Evolutionary conservation across 768 basidiomycete species (phyloP).

Genomic region (Pholiota conissans): DNA sequence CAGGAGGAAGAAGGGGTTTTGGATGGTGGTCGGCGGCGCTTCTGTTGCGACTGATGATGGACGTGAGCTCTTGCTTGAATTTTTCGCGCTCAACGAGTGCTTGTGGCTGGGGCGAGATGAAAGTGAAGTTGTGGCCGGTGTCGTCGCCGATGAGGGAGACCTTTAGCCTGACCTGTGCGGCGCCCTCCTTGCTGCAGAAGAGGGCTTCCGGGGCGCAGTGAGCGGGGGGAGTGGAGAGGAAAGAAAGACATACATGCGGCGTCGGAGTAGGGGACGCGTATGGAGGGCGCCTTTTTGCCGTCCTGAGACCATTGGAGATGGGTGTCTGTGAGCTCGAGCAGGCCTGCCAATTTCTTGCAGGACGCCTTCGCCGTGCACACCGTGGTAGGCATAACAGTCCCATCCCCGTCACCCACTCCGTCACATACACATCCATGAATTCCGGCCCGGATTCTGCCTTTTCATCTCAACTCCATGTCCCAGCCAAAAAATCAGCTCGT

Average conservation of each 20-base stretch:
- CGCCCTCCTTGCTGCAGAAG: slow-evolving; percentile 85
- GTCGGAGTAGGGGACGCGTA: slow-evolving; percentile 61
- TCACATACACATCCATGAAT: no score
- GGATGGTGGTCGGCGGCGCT: slow-evolving; percentile 31
- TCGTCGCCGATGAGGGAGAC: slow-evolving; percentile 69
- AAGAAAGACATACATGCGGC: slow-evolving; percentile 51
- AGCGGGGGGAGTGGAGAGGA: slow-evolving; percentile 16
- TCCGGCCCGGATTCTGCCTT: slow-evolving; percentile 3
- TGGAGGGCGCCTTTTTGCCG: slow-evolving; percentile 61
- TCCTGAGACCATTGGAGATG: slow-evolving; percentile 83
- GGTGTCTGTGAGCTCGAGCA: slow-evolving; percentile 70
- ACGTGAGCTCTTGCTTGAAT: slow-evolving; percentile 79
- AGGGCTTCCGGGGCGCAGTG: slow-evolving; percentile 48
- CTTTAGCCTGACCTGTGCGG: slow-evolving; percentile 77
- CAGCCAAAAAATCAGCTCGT: slow-evolving; percentile 63
- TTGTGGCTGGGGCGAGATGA: slow-evolving; percentile 62
- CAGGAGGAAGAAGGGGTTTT: slow-evolving; percentile 12
- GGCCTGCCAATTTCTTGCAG: slow-evolving; percentile 81
- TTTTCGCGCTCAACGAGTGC: slow-evolving; percentile 75
- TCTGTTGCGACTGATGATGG: slow-evolving; percentile 76
- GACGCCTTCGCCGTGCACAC: slow-evolving; percentile 74
- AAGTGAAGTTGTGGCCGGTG: slow-evolving; percentile 80
- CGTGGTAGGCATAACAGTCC: slow-evolving; percentile 70
- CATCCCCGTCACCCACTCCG: no score
- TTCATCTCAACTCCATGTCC: slow-evolving; percentile 23